These are phyloP conservation scores for Nadsonia commutata DNA, from an alignment of 1,139 yeast genomes.

Conservation along the genomic window DNA sequence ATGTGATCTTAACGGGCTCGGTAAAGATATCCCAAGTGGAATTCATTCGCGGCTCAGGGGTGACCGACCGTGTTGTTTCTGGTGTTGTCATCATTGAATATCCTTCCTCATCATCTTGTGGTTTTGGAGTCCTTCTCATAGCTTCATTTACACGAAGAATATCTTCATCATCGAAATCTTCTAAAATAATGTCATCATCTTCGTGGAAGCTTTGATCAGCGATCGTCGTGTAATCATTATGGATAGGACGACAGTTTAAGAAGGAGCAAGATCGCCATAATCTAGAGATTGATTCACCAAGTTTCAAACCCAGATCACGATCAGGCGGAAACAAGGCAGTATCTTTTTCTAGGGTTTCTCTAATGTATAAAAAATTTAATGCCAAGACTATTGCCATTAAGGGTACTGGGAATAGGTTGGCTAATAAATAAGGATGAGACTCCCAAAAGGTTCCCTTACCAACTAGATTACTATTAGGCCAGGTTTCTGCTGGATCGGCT, in stretches of 20 bases:
- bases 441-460: conserved; percentile 20
- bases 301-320: conserved; percentile 31
- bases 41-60: neutral
- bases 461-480: conserved; percentile 11
- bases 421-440: conserved; percentile 41
- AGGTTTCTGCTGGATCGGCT: conserved; percentile 22
- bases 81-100: conserved; percentile 4
- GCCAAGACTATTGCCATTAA: conserved; percentile 23
- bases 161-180: neutral
- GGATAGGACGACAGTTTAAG: conserved; percentile 1
- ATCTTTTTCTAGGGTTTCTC: conserved; percentile 38
- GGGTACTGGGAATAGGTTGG: conserved; percentile 40
- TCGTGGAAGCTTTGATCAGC: conserved; percentile 6
- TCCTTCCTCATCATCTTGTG: conserved; percentile 3
- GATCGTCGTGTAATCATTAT: conserved; percentile 1
- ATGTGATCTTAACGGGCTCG: conserved; percentile 16
- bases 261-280: conserved; percentile 3
- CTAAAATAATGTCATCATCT: neutral
- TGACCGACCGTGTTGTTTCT: neutral
- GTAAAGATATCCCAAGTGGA: conserved; percentile 13
- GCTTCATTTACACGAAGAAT: neutral
- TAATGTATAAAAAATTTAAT: conserved; percentile 35
- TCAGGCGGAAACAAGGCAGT: conserved; percentile 34
- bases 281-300: conserved; percentile 12
- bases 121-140: neutral